These are phyloP conservation scores for Sideroxylon spinosum DNA, from an alignment of 179 eudicot species.

Conservation along the genomic window DNA sequence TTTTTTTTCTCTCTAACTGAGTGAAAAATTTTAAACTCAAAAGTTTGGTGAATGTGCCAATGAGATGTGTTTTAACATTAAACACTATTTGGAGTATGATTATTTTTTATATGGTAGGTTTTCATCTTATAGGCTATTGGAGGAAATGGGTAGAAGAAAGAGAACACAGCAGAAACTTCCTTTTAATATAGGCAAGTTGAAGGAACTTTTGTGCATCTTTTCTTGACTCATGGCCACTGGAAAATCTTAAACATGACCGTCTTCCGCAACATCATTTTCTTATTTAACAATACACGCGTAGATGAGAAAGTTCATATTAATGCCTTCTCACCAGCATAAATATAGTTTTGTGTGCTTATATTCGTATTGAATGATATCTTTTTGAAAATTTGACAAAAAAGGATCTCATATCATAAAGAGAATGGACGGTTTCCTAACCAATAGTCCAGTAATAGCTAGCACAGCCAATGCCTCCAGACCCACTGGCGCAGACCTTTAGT, in stretches of 20 bases:
- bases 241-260: background rate
- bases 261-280: background rate
- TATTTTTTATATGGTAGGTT: background rate
- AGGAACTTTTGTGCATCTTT: too few relatives aligned
- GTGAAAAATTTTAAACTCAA: background rate
- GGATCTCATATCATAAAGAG: background rate
- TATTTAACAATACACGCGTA: background rate
- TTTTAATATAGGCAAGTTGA: too few relatives aligned
- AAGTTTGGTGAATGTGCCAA: background rate
- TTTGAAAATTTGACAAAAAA: background rate
- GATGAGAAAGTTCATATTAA: too few relatives aligned
- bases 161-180: too few relatives aligned
- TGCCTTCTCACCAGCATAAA: too few relatives aligned
- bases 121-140: background rate
- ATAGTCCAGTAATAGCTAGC: constrained; percentile 73
- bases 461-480: constrained; percentile 49
- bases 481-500: constrained; percentile 61
- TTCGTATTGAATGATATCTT: background rate
- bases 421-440: constrained; percentile 42
- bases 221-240: too few relatives aligned
- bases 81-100: background rate
- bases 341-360: too few relatives aligned
- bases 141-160: background rate
- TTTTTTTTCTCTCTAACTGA: too few relatives aligned
- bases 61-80: background rate